Evolutionary conservation across 2,329 filamentous ascomycete genomes (phyloP).

Genomic region (Madurella mycetomatis): DNA sequence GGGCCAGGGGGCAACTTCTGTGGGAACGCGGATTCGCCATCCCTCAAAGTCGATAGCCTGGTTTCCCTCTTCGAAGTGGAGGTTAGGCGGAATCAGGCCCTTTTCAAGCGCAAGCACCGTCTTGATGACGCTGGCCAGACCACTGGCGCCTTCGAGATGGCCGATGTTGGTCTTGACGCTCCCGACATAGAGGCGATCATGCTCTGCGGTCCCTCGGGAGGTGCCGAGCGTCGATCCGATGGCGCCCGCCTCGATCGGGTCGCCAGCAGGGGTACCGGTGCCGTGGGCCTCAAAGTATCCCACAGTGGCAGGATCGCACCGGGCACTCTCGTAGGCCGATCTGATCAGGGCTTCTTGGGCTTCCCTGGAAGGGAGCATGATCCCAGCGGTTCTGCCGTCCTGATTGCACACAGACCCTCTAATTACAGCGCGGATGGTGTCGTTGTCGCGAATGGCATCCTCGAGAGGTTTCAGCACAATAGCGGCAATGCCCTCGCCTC

Average conservation of each 20-base stretch:
- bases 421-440: slow-evolving; percentile 32
- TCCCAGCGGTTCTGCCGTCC: slow-evolving; percentile 11
- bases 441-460: slow-evolving; percentile 26
- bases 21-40: background rate
- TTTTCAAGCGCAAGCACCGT: slow-evolving; percentile 5
- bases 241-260: slow-evolving; percentile 5
- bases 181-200: slow-evolving; percentile 24
- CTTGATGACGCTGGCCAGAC: slow-evolving; percentile 32
- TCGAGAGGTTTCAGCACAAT: slow-evolving; percentile 6
- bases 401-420: slow-evolving; percentile 24
- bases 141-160: slow-evolving; percentile 23
- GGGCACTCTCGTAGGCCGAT: slow-evolving; percentile 3
- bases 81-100: background rate
- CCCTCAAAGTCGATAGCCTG: background rate
- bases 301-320: slow-evolving; percentile 12
- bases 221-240: background rate
- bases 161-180: slow-evolving; percentile 30
- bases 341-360: slow-evolving; percentile 14
- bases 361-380: slow-evolving; percentile 4
- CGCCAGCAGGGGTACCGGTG: slow-evolving; percentile 22
- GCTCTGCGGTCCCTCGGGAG: slow-evolving; percentile 6
- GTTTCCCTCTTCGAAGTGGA: background rate
- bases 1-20: slow-evolving; percentile 30
- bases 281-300: slow-evolving; percentile 32
- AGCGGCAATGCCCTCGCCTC: slow-evolving; percentile 48